phyloP scores from a whole-genome alignment of 768 basidiomycete genomes.

The Mycena venus region DNA sequence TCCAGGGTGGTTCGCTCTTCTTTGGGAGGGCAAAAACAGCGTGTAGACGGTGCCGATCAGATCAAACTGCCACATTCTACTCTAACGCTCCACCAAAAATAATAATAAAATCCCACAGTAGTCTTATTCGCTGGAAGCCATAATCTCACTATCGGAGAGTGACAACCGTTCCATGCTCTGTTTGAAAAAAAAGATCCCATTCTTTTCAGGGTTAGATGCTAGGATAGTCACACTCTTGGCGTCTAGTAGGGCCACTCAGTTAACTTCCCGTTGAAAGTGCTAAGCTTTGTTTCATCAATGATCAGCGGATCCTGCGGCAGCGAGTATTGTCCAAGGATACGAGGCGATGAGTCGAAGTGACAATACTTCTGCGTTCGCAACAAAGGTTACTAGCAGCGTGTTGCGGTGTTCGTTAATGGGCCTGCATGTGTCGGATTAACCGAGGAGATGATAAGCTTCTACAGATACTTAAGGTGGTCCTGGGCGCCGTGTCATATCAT shows the following conservation, averaged over 20 bases:
- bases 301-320: not conserved
- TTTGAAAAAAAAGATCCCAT: not conserved
- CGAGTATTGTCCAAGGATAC: not conserved
- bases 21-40: too few species aligned
- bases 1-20: too few species aligned
- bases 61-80: too few species aligned
- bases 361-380: not conserved
- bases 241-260: not conserved
- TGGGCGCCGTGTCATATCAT: too few species aligned
- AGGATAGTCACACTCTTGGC: not conserved
- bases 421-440: too few species aligned
- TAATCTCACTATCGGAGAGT: not conserved
- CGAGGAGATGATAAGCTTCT: too few species aligned
- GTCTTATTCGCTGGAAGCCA: not conserved
- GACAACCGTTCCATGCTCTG: not conserved
- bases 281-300: not conserved
- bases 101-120: not conserved
- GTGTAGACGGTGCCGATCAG: too few species aligned
- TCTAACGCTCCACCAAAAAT: too few species aligned
- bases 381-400: not conserved
- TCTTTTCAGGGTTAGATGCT: not conserved
- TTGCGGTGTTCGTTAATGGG: too few species aligned
- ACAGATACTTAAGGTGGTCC: too few species aligned
- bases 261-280: not conserved
- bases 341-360: not conserved